These are phyloP conservation scores for Epichloe baconii DNA, from an alignment of 2,329 filamentous ascomycete species.

Conservation along the genomic window DNA sequence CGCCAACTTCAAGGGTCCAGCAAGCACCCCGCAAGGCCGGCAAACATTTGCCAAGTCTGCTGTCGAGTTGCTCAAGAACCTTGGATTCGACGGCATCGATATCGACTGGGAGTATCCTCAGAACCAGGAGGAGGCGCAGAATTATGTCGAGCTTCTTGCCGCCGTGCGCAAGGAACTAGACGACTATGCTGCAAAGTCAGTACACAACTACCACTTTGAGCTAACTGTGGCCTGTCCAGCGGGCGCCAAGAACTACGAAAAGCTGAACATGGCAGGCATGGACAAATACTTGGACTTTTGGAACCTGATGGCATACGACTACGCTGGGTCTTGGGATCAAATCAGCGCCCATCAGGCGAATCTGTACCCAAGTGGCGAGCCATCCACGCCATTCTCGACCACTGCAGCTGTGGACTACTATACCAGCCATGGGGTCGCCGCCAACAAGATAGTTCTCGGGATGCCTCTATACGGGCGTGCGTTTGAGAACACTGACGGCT, in stretches of 20 bases:
- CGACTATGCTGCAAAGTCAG: conserved; percentile 34
- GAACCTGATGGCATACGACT: conserved; percentile 86
- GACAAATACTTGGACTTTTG: conserved; percentile 57
- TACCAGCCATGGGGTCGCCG: conserved; percentile 45
- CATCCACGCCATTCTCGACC: conserved; percentile 67
- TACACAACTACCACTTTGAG: conserved; percentile 41
- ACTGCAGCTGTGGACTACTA: conserved; percentile 60
- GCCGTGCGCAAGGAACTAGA: conserved; percentile 46
- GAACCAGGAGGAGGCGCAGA: conserved; percentile 36
- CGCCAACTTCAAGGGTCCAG: conserved; percentile 64
- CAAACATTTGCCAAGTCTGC: conserved; percentile 59
- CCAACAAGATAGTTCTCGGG: conserved; percentile 69
- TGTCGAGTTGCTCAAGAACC: conserved; percentile 62
- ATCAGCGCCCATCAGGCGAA: conserved; percentile 69
- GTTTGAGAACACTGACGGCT: conserved; percentile 66
- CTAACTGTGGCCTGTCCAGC: conserved; percentile 53
- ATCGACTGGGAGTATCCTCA: conserved; percentile 59
- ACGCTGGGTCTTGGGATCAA: conserved; percentile 68
- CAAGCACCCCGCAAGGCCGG: conserved; percentile 57
- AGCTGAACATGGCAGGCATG: conserved; percentile 51
- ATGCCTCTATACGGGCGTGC: conserved; percentile 88
- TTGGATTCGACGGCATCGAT: conserved; percentile 64
- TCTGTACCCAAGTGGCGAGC: conserved; percentile 47
- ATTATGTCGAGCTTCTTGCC: conserved; percentile 46
- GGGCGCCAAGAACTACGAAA: conserved; percentile 47